A percentile compares a stretch with the other conserved stretches of the same genome.
Evolutionary conservation across 2,329 filamentous ascomycete genomes (phyloP).

Genomic region (Fusarium nygamai): DNA sequence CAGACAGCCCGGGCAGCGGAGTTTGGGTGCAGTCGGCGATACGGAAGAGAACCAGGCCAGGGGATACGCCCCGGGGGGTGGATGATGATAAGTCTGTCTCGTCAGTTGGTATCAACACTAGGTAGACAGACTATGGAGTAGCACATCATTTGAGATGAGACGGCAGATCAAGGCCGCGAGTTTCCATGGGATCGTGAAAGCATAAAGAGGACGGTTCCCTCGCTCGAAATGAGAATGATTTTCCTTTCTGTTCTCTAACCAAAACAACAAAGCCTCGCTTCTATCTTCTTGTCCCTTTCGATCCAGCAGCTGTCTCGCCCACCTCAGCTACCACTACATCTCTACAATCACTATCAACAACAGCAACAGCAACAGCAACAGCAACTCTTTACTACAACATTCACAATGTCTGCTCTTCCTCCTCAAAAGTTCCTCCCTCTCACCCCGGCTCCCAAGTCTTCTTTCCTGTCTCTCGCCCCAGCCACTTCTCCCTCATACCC

Average conservation of each 20-base stretch:
- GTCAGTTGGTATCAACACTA: neutral
- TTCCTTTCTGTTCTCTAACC: conserved; percentile 22
- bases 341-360: neutral
- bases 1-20: neutral
- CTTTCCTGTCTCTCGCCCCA: conserved; percentile 68
- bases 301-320: conserved; percentile 39
- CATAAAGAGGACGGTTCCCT: conserved; percentile 45
- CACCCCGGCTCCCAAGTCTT: conserved; percentile 37
- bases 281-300: conserved; percentile 1
- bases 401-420: conserved; percentile 41
- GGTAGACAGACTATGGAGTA: conserved; percentile 14
- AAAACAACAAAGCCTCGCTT: conserved; percentile 31
- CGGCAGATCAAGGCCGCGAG: conserved; percentile 7
- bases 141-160: conserved; percentile 24
- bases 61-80: conserved; percentile 25
- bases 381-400: neutral
- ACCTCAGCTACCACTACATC: conserved; percentile 37
- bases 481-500: conserved; percentile 67
- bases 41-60: conserved; percentile 35
- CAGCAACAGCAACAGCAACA: conserved; percentile 14
- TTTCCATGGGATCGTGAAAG: conserved; percentile 16
- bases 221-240: conserved; percentile 18
- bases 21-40: conserved; percentile 28
- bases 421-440: conserved; percentile 43
- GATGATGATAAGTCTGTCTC: neutral